Evolutionary conservation across 2,329 filamentous ascomycete genomes (phyloP), one percentile per base, ranked within the genome.

Genomic region (Colletotrichum chlorophyti): DNA sequence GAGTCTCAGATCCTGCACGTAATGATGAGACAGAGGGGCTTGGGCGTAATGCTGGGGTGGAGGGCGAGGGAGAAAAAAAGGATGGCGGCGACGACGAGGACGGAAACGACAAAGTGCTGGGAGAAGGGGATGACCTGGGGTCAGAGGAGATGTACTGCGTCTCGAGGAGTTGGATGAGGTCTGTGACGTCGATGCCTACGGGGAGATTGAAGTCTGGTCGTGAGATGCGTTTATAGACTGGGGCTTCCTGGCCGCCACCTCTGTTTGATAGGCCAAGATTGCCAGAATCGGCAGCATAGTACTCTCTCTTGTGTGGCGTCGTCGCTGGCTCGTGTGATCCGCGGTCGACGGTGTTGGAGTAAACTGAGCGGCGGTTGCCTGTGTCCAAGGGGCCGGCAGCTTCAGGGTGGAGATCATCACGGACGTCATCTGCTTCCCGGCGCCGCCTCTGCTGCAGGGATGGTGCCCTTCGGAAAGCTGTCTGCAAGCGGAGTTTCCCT

Each of bases 121-220:
- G 32, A 12, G 51, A 23, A 3, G 45, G 6, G 9, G 37, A 34
- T 5, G n/a, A 38, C 11, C 21, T 37, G 7, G 37, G 6, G 7
- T 23, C 26, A 14, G 50, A 37, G 9, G 57, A 60, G 15, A 43
- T 37, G 14, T 34, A 60, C 57, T 60, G 51, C 17, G 50, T 15
- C 15, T 60, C 51, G 21, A 60, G 57, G 6, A 60, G 57, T 24
- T 45, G 37, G 12, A 60, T 51, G 24, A 60, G 57, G n/a, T 60
- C 57, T 2, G 53, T 42, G 15, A 60, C 57, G 1, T 51, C 50
- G 37, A 60, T 31, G n/a, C 57, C 57, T 5, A 14, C 42, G 0
- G 57, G 57, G 3, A 60, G 51, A 7, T 31, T 57, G 17, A 60
- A 60, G 14, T 60, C 51, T 2, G 57, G 57, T 12, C 57, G 51